Evolutionary conservation across 306 rosid genomes (phyloP).

Genomic region (Rosa multiflora): DNA sequence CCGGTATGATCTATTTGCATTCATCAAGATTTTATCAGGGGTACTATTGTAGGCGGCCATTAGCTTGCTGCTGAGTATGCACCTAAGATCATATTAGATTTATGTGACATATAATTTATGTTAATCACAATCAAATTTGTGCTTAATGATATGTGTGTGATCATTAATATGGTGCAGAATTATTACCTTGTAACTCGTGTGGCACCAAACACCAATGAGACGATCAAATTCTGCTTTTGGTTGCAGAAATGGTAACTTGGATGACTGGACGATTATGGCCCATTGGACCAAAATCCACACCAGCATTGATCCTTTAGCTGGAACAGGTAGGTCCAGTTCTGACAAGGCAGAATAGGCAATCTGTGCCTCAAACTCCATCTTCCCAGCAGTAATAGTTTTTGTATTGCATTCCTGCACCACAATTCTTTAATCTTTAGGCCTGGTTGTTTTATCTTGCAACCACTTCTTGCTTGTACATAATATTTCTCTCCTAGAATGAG

Average conservation of each 20-base stretch:
- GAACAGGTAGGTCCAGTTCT: no score
- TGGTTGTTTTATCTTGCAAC: no score
- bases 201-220: constrained; percentile 61
- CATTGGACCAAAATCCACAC: constrained; percentile 30
- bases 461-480: no score
- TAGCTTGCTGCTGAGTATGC: no score
- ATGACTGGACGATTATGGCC: constrained; percentile 8
- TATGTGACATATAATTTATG: neutral
- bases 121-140: neutral
- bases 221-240: constrained; percentile 63
- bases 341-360: constrained; percentile 24
- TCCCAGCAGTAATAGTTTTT: constrained; percentile 62
- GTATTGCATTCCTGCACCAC: constrained; percentile 67
- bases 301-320: constrained; percentile 36
- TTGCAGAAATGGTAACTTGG: constrained; percentile 47
- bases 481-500: no score
- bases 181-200: constrained; percentile 46
- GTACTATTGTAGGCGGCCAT: no score
- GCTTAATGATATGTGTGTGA: neutral
- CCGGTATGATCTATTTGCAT: no score
- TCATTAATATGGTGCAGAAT: neutral
- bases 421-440: neutral
- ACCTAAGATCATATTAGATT: no score
- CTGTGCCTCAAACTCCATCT: constrained; percentile 70
- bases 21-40: no score